Conservation (phyloP, 805 yeast species). For the Candida chilensis region DNA sequence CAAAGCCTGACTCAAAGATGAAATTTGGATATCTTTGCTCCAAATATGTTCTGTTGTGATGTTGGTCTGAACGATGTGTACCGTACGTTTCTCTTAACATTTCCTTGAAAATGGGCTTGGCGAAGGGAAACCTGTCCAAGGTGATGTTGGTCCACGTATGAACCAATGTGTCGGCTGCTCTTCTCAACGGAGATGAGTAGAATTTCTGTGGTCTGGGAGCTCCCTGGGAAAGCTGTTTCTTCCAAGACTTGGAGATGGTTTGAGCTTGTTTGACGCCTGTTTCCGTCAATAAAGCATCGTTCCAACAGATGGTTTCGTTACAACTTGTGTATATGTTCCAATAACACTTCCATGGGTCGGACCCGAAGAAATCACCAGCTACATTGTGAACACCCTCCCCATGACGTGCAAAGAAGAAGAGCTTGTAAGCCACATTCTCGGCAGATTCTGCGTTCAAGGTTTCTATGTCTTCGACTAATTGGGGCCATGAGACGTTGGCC, state of each 20-base stretch:
- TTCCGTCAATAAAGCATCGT: slow-evolving; percentile 41
- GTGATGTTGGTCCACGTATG: slow-evolving; percentile 33
- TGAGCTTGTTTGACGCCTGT: slow-evolving; percentile 35
- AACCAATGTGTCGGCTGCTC: slow-evolving; percentile 40
- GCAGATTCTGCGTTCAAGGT: slow-evolving; percentile 20
- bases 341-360: slow-evolving; percentile 31
- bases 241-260: slow-evolving; percentile 32
- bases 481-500: slow-evolving; percentile 19
- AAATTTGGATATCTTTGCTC: slow-evolving; percentile 31
- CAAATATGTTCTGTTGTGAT: slow-evolving; percentile 26
- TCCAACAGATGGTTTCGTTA: slow-evolving; percentile 40
- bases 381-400: slow-evolving; percentile 47
- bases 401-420: slow-evolving; percentile 40
- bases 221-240: slow-evolving; percentile 20
- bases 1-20: slow-evolving; percentile 31
- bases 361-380: slow-evolving; percentile 36
- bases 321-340: slow-evolving; percentile 35
- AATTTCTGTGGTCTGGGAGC: slow-evolving; percentile 27
- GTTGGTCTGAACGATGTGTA: slow-evolving; percentile 39
- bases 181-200: slow-evolving; percentile 41
- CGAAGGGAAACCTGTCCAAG: slow-evolving; percentile 7
- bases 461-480: slow-evolving; percentile 14
- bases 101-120: slow-evolving; percentile 32
- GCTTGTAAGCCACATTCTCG: slow-evolving; percentile 24
- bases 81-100: slow-evolving; percentile 41